These are phyloP conservation scores for Recurvomyces mirabilis DNA, from an alignment of 495 filamentous ascomycete species.

Conservation along the genomic window DNA sequence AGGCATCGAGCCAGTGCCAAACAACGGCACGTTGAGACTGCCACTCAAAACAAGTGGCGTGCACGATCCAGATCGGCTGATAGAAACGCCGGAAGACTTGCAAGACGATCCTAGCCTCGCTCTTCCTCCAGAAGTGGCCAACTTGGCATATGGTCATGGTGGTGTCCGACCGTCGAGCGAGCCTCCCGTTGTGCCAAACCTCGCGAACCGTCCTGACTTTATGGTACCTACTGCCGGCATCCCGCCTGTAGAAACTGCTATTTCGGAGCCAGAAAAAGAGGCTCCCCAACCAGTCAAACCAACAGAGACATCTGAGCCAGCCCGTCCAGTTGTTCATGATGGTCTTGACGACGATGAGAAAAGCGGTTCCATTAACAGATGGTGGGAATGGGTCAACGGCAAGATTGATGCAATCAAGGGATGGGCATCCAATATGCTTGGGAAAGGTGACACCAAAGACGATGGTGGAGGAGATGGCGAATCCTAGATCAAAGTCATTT, in stretches of 20 bases:
- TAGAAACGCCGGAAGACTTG: not conserved
- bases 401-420: conserved; percentile 36
- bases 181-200: conserved; percentile 1
- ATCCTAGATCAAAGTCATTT: too few species aligned
- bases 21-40: conserved; percentile 80
- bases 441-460: too few species aligned
- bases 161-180: not conserved
- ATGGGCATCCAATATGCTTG: not conserved
- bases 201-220: conserved; percentile 6
- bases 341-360: conserved; percentile 2
- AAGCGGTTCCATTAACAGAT: conserved; percentile 20
- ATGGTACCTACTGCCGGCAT: conserved; percentile 1
- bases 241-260: not conserved
- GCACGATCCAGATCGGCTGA: conserved; percentile 32
- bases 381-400: conserved; percentile 40
- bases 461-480: too few species aligned
- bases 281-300: not conserved
- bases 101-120: not conserved
- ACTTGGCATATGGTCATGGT: not conserved
- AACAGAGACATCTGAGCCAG: not conserved
- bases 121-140: not conserved
- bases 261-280: not conserved
- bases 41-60: conserved; percentile 59
- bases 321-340: conserved; percentile 6
- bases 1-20: conserved; percentile 53